A percentile compares a stretch with the other conserved stretches of the same genome.
Evolutionary conservation across 2,329 filamentous ascomycete genomes (phyloP).

Genomic region (Colletotrichum tropicicola): DNA sequence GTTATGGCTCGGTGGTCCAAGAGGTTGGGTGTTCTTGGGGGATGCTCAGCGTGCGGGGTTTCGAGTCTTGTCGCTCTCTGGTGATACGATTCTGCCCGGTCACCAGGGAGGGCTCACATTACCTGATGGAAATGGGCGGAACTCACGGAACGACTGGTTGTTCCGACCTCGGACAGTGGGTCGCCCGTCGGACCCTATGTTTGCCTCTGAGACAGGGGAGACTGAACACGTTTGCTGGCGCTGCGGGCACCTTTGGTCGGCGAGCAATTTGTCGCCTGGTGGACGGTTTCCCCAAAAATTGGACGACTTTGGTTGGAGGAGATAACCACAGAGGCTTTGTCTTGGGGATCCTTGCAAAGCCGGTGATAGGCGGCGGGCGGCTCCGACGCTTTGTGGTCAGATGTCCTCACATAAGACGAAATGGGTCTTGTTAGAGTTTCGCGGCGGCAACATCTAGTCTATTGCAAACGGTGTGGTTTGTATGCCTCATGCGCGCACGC

Average conservation of each 20-base stretch:
- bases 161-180: constrained; percentile 31
- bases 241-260: neutral
- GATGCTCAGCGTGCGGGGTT: constrained; percentile 26
- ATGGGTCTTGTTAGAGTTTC: constrained; percentile 10
- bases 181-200: constrained; percentile 6
- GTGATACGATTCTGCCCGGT: constrained; percentile 18
- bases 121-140: constrained; percentile 22
- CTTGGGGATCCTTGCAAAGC: constrained; percentile 25
- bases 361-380: constrained; percentile 28
- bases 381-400: constrained; percentile 14
- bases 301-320: constrained; percentile 19
- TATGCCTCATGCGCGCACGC: neutral
- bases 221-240: constrained; percentile 11
- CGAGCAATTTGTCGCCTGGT: constrained; percentile 12
- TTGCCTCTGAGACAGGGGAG: constrained; percentile 13
- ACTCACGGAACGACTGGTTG: constrained; percentile 28
- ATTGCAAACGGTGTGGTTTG: neutral
- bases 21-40: constrained; percentile 1
- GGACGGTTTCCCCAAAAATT: constrained; percentile 8
- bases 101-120: constrained; percentile 14
- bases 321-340: constrained; percentile 3
- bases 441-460: neutral
- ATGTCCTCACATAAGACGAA: constrained; percentile 17
- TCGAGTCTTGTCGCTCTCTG: constrained; percentile 4
- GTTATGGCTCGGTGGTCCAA: constrained; percentile 13